phyloP scores from a whole-genome alignment of 164 flowering plant genomes.

The Vitis rupestris region DNA sequence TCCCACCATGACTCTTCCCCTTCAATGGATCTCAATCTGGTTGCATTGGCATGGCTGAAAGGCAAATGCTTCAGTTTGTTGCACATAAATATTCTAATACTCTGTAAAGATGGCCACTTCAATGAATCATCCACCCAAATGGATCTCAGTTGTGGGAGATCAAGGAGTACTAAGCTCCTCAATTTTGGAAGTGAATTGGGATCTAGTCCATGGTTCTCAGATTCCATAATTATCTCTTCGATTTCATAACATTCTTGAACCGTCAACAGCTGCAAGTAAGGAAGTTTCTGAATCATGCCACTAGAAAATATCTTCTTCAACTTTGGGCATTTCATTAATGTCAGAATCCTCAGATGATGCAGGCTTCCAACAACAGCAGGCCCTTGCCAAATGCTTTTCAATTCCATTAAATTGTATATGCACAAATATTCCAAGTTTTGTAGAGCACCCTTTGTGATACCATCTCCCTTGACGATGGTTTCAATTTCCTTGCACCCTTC shows the following conservation, averaged over 20 bases:
- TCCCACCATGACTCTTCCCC: conserved; percentile 16
- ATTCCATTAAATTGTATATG: not conserved
- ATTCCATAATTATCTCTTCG: conserved; percentile 6
- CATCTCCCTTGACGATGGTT: conserved; percentile 2
- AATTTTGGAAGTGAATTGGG: not conserved
- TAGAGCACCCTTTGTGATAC: not conserved
- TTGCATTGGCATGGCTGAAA: conserved; percentile 4
- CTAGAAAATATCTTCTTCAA: conserved; percentile 1
- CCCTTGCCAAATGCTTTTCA: too few relatives aligned
- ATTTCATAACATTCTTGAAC: conserved; percentile 11
- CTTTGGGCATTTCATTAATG: conserved; percentile 7
- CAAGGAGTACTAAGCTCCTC: conserved; percentile 1
- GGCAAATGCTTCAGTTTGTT: not conserved
- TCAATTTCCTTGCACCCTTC: conserved; percentile 9
- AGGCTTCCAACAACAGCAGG: conserved; percentile 1
- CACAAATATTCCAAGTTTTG: conserved; percentile 1
- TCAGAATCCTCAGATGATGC: conserved; percentile 2
- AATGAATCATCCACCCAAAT: conserved; percentile 3
- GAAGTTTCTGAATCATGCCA: conserved; percentile 7
- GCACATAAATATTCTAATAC: conserved; percentile 2
- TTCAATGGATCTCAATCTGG: conserved; percentile 1
- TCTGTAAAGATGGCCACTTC: conserved; percentile 14
- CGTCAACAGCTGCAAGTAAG: not conserved
- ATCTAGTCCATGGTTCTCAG: not conserved
- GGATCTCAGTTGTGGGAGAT: conserved; percentile 4